Base-by-base conservation (phyloP, 2,329 filamentous ascomycete genomes). In the Penicillium glabrum region DNA sequence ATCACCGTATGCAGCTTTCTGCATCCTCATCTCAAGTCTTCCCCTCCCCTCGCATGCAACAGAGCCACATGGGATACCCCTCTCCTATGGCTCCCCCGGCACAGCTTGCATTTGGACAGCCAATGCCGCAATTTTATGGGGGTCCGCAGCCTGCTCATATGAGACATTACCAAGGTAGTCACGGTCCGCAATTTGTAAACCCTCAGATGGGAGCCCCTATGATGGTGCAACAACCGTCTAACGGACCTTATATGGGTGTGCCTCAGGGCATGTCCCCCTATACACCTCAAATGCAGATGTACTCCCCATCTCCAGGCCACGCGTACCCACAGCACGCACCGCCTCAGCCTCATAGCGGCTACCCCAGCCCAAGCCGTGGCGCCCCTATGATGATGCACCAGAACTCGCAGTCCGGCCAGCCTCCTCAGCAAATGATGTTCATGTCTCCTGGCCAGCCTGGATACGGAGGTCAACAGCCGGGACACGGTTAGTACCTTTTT, bases 301-400 rank as follows among this genome's bases (percentile, higher is more conserved):
- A 95, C 72, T 88, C 91, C 21, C 86, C 86, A n/a, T 87, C 84
- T 69, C 72, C 90, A 77, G 77, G 90, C 79, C 82, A 92, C 84
- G 81, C 87, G 75, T 86, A 86, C 61, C 82, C 83, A 35, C 80
- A 80, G 66, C 75, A 74, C 21, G 75, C 80, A 60, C 77, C 78
- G 39, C 67, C 79, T 59, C 79, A 82, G 55, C 79, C 80, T 53
- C 85, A 88, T 21, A 89, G 85, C 44, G 91, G 91, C 16, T 96
- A 90, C 69, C 90, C 91, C n/a, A 97, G 93, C 71, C 93, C 93
- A 1, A 87, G 91, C 55, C 86, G 92, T 47, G 87, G 88, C 21
- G 91, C 95, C 13, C 88, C 91, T 2, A 91, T 96, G 87, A 98
- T 98, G 93, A 90, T 88, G 68, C 93, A 93, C 64, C 91, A 96